phyloP scores from a whole-genome alignment of 306 rosid species.

The Lathyrus oleraceus region DNA sequence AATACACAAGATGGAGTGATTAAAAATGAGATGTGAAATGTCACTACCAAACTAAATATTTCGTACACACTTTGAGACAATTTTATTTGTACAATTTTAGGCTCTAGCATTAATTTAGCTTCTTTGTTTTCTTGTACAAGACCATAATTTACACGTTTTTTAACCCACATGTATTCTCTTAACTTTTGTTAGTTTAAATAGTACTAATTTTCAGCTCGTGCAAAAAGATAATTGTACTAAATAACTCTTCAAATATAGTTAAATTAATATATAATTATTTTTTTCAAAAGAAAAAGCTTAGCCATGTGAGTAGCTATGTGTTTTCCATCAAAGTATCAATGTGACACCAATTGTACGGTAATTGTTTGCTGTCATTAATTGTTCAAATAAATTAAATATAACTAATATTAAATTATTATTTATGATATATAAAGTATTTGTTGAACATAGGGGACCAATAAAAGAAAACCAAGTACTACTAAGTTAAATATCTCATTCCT shows the following conservation, averaged over 20 bases:
- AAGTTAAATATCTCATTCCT: neutral
- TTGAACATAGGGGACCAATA: constrained; percentile 39
- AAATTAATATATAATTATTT: neutral
- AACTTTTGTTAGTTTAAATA: neutral
- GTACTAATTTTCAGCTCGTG: neutral
- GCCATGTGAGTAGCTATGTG: constrained; percentile 22
- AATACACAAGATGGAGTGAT: neutral
- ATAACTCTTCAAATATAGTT: neutral
- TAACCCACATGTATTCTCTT: neutral
- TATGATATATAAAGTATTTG: neutral
- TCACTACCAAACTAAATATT: constrained; percentile 3
- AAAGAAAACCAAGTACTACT: constrained; percentile 1
- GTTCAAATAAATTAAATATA: constrained; percentile 1
- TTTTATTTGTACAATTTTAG: neutral
- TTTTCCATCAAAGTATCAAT: neutral
- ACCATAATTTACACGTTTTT: constrained; percentile 4
- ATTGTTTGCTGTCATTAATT: constrained; percentile 21
- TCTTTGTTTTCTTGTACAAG: neutral
- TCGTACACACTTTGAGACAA: constrained; percentile 1
- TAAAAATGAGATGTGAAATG: neutral
- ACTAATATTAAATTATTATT: neutral
- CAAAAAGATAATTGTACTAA: neutral
- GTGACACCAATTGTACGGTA: constrained; percentile 15
- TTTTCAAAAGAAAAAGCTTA: neutral
- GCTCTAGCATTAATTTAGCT: neutral